Conservation (phyloP, 768 basidiomycete species). For the Hygrocybe coccinea region DNA sequence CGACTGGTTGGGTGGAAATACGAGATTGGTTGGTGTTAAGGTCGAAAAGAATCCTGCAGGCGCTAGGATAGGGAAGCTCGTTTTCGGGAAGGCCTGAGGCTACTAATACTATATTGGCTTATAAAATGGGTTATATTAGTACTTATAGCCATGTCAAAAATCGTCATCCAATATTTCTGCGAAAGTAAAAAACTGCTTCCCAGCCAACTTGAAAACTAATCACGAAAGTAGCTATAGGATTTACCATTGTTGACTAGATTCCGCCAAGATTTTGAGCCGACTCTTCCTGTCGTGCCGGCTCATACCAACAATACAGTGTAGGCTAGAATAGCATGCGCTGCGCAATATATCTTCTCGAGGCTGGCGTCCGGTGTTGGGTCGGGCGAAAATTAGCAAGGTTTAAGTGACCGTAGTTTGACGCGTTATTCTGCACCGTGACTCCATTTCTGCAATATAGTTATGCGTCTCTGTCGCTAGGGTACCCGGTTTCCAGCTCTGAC, state of each 20-base stretch:
- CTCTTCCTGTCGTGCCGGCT: background rate
- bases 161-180: no score
- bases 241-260: background rate
- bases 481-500: background rate
- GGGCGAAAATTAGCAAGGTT: background rate
- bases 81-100: conserved; percentile 31
- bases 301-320: background rate
- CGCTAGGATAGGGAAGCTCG: conserved; percentile 42
- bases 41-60: conserved; percentile 37
- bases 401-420: background rate
- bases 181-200: no score
- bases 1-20: conserved; percentile 63
- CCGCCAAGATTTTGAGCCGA: background rate
- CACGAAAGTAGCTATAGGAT: background rate
- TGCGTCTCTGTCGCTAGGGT: background rate
- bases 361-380: background rate
- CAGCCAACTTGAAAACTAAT: background rate
- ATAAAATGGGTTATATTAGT: no score
- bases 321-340: conserved; percentile 3
- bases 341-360: background rate
- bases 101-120: no score
- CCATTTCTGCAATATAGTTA: conserved; percentile 1
- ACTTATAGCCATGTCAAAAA: no score
- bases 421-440: background rate
- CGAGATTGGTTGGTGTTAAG: conserved; percentile 56